These are phyloP conservation scores for Naganishia cerealis DNA, from an alignment of 1,284 basidiomycete genomes.

Conservation along the genomic window DNA sequence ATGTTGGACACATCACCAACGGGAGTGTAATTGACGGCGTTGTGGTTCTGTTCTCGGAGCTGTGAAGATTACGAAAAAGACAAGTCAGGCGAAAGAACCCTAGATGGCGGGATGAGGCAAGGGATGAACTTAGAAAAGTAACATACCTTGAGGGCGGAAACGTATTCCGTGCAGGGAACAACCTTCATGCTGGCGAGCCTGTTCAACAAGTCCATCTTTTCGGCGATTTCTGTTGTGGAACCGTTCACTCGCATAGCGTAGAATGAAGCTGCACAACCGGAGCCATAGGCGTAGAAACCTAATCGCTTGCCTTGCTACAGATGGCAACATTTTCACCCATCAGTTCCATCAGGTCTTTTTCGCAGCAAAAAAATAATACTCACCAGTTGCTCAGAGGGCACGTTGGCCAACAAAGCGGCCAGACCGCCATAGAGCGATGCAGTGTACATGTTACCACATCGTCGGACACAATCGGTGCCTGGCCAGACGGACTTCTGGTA, in stretches of 20 bases:
- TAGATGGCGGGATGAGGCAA: constrained; percentile 12
- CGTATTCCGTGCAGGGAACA: constrained; percentile 82
- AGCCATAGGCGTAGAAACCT: constrained; percentile 91
- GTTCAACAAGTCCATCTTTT: constrained; percentile 75
- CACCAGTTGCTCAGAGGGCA: constrained; percentile 65
- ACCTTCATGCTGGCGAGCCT: constrained; percentile 84
- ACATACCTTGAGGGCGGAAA: constrained; percentile 69
- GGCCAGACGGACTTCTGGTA: constrained; percentile 74
- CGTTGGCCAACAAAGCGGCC: constrained; percentile 72
- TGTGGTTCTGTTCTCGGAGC: constrained; percentile 96
- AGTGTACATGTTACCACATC: constrained; percentile 98
- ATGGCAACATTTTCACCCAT: not conserved
- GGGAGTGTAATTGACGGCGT: constrained; percentile 80
- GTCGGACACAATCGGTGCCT: constrained; percentile 76
- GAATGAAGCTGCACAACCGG: constrained; percentile 87
- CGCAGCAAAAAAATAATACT: constrained; percentile 22
- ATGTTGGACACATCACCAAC: constrained; percentile 85
- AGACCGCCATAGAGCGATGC: constrained; percentile 94
- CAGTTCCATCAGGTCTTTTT: not conserved
- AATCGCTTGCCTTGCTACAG: constrained; percentile 70
- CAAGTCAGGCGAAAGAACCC: constrained; percentile 4
- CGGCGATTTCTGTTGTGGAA: constrained; percentile 73
- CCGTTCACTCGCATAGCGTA: constrained; percentile 82
- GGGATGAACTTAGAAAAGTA: not conserved
- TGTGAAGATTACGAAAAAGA: constrained; percentile 45